Conservation (phyloP, 1,284 basidiomycete species). For the Cryptococcus wingfieldii region DNA sequence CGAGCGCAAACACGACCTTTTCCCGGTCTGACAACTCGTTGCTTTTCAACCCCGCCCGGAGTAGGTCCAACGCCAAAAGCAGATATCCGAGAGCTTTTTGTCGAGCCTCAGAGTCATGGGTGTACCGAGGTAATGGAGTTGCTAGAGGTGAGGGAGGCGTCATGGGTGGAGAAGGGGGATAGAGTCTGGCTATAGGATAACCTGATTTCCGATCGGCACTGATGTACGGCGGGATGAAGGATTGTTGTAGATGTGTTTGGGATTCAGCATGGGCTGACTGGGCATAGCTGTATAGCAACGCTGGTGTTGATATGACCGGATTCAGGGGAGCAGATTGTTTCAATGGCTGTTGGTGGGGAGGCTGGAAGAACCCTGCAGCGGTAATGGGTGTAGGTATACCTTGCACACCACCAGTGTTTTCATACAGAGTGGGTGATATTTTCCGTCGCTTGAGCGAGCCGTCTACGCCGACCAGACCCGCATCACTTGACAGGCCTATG, state of each 20-base stretch:
- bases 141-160: background rate
- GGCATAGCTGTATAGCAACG: conserved; percentile 36
- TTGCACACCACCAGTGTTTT: background rate
- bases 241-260: conserved; percentile 31
- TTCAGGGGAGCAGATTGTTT: background rate
- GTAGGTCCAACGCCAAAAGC: conserved; percentile 32
- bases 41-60: conserved; percentile 19
- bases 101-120: conserved; percentile 24
- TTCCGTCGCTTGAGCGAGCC: conserved; percentile 4
- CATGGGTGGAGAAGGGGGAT: background rate
- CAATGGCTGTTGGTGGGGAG: background rate
- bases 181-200: background rate
- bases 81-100: conserved; percentile 27
- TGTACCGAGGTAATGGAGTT: conserved; percentile 1
- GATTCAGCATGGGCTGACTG: conserved; percentile 28
- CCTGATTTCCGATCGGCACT: background rate
- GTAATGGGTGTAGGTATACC: no score
- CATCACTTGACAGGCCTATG: background rate
- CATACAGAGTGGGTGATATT: conserved; percentile 5
- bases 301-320: background rate
- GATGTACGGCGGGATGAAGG: conserved; percentile 29
- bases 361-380: background rate
- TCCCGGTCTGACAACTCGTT: conserved; percentile 29
- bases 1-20: conserved; percentile 30
- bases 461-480: background rate